Evolutionary conservation across 352 stramenopile genomes (phyloP).

Genomic region (Globisporangium acanthophoron): DNA sequence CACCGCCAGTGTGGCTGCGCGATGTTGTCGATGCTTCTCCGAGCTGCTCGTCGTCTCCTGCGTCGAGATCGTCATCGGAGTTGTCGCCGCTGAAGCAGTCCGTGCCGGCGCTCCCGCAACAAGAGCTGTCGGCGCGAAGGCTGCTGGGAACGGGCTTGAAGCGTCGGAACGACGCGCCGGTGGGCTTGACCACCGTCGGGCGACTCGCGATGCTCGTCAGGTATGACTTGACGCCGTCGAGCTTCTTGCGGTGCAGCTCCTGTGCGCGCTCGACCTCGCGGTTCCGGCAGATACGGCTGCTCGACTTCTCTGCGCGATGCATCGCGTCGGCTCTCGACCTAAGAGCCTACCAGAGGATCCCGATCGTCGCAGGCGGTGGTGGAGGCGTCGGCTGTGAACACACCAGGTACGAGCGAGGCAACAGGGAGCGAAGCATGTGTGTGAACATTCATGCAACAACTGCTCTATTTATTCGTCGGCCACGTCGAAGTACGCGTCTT

Average conservation of each 20-base stretch:
- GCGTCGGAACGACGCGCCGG: constrained; percentile 1
- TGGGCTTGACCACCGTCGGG: constrained; percentile 7
- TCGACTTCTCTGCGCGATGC: constrained; percentile 71
- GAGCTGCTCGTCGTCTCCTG: neutral
- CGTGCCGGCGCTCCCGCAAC: neutral
- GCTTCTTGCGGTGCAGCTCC: constrained; percentile 66
- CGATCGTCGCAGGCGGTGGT: no score
- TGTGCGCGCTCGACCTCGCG: constrained; percentile 67
- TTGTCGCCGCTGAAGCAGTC: neutral
- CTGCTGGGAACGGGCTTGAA: constrained; percentile 4
- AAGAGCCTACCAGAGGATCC: neutral
- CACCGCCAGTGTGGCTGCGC: neutral
- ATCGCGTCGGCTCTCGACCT: constrained; percentile 17
- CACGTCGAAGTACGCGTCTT: constrained; percentile 72
- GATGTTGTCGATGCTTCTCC: neutral
- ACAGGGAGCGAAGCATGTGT: neutral
- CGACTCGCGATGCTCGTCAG: constrained; percentile 23
- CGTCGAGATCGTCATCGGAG: neutral
- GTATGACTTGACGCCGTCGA: constrained; percentile 60
- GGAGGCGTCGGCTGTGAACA: neutral
- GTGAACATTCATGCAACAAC: neutral
- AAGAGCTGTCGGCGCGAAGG: neutral
- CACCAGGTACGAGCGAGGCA: neutral
- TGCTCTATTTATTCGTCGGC: constrained; percentile 4
- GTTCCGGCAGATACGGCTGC: constrained; percentile 68